These are phyloP conservation scores for Zymoseptoria pseudotritici DNA, from an alignment of 2,329 filamentous ascomycete genomes.

Conservation along the genomic window DNA sequence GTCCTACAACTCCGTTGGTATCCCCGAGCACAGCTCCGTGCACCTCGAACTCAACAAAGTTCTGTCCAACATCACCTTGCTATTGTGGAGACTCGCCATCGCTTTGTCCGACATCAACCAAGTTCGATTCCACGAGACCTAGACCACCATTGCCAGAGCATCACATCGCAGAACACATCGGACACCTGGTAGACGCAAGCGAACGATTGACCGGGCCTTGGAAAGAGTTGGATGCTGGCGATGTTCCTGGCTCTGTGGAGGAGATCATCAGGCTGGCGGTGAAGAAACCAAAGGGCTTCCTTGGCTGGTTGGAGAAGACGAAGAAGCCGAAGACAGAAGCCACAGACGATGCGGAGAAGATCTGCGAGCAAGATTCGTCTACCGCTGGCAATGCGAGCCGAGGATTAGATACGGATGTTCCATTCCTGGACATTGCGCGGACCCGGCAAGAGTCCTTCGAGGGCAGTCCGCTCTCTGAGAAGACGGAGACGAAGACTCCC, in stretches of 20 bases:
- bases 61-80: not conserved
- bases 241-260: not conserved
- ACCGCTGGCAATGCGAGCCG: not conserved
- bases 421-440: not conserved
- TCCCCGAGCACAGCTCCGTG: not conserved
- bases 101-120: not conserved
- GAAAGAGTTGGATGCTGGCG: not conserved
- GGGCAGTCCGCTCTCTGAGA: not conserved
- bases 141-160: not conserved
- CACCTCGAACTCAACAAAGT: not conserved
- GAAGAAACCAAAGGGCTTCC: not conserved
- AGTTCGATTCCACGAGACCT: not conserved
- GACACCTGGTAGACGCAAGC: not conserved
- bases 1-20: not conserved
- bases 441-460: too few species aligned
- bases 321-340: not conserved
- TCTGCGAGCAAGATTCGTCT: not conserved
- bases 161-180: not conserved
- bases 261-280: not conserved
- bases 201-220: not conserved
- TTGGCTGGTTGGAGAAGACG: not conserved
- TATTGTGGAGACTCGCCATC: not conserved
- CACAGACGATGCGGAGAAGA: too few species aligned
- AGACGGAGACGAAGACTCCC: not conserved
- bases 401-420: not conserved